Evolutionary conservation across 2,329 filamentous ascomycete genomes (phyloP), one percentile per base, ranked within the genome.

Genomic region (Fusarium tupiense): DNA sequence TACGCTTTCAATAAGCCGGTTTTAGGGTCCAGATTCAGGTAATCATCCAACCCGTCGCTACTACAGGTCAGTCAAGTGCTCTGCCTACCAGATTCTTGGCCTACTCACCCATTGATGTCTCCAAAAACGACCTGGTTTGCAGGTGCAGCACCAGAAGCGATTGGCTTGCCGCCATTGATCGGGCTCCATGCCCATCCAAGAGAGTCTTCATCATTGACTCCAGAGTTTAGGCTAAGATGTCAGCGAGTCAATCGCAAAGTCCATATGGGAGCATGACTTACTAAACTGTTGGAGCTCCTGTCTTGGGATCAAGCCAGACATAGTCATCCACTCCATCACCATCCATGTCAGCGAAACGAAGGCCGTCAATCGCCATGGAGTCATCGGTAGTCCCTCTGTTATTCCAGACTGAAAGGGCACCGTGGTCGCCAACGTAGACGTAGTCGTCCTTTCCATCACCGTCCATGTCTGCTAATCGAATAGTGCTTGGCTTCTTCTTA

Each of bases 341-440:
- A 24, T 71, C 65, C 29, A 71, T 62, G 19, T 71, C 69, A 14
- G 65, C 69, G 19, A 71, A 69, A 2, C 44, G 69, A 17, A 71
- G 29, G 0, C 65, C 61, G 10, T 71, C 65, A 19, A 62, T 69
- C 1, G 33, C 46, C 61, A 69, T 56, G 2, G 33, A 33, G 26
- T 59, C 60, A 6, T 69, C 56, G 0, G 56, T 38, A 4, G 38
- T 50, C 2, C 65, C 69, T 3, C 57, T n/a, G n/a, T 71, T 71
- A 11, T 71, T 64, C 68, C 68, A 64, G 2, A 69, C 26, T 10
- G 43, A 1, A 79, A 88, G 52, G 3, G 64, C 64, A 8, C 68
- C 65, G 3, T 71, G 41, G 4, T 71, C 57, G 3, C 72, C 65
- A 14, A 78, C 53, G 41, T 71, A 72, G 6, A 77, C 60, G 26